A percentile compares a stretch with the other conserved stretches of the same genome.
phyloP scores from a whole-genome alignment of 495 filamentous ascomycete species.

The Aspergillus hancockii region DNA sequence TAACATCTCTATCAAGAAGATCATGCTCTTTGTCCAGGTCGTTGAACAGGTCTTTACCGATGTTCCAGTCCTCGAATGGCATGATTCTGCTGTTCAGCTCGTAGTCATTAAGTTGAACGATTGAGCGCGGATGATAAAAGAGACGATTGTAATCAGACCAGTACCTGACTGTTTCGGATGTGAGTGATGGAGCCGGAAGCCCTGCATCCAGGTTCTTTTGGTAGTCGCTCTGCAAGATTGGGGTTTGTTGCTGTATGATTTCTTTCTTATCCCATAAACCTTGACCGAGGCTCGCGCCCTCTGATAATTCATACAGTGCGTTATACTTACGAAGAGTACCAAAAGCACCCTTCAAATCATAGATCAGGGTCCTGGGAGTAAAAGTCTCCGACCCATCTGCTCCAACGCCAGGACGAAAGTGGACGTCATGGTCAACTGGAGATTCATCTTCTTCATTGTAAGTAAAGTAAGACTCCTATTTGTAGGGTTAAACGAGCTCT shows the following conservation, averaged over 20 bases:
- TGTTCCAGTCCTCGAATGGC: slow-evolving; percentile 80
- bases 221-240: slow-evolving; percentile 71
- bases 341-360: slow-evolving; percentile 92
- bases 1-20: slow-evolving; percentile 81
- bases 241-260: slow-evolving; percentile 63
- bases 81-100: slow-evolving; percentile 72
- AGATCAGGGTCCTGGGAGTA: slow-evolving; percentile 86
- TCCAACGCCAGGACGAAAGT: slow-evolving; percentile 86
- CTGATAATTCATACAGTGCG: slow-evolving; percentile 76
- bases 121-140: slow-evolving; percentile 88
- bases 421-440: slow-evolving; percentile 84
- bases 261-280: slow-evolving; percentile 70
- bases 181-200: slow-evolving; percentile 58
- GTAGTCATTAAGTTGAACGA: slow-evolving; percentile 86
- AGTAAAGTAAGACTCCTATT: slow-evolving; percentile 92
- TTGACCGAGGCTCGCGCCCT: slow-evolving; percentile 48
- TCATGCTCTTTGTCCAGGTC: slow-evolving; percentile 83
- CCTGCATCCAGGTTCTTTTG: slow-evolving; percentile 75
- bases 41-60: slow-evolving; percentile 81
- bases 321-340: slow-evolving; percentile 85
- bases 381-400: slow-evolving; percentile 82
- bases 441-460: slow-evolving; percentile 70
- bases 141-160: slow-evolving; percentile 95
- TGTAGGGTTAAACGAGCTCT: slow-evolving; percentile 19
- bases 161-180: slow-evolving; percentile 72